A percentile compares a stretch with the other conserved stretches of the same genome.
These are phyloP conservation scores for Phytophthora syringae DNA, from an alignment of 352 stramenopile species.

Conservation along the genomic window DNA sequence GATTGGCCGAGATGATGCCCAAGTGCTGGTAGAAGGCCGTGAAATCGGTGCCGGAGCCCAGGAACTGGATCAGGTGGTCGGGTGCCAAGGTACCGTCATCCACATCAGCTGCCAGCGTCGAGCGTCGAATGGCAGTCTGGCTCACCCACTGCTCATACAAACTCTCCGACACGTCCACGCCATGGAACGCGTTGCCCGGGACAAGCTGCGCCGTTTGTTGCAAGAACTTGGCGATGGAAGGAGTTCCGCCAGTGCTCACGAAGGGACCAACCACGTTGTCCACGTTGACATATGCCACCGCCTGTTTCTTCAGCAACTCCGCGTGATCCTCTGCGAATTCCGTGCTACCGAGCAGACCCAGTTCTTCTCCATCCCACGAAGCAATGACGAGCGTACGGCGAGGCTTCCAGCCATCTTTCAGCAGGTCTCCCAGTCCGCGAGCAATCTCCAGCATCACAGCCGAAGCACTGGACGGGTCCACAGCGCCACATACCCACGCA, in stretches of 20 bases:
- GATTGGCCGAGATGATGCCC: constrained; percentile 81
- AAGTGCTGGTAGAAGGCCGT: constrained; percentile 86
- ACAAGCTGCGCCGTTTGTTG: constrained; percentile 53
- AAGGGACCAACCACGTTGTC: constrained; percentile 63
- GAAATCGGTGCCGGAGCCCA: constrained; percentile 73
- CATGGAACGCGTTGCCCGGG: constrained; percentile 36
- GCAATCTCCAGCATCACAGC: constrained; percentile 71
- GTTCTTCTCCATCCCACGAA: constrained; percentile 83
- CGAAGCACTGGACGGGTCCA: constrained; percentile 72
- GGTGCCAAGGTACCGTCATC: constrained; percentile 44
- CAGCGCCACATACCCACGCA: constrained; percentile 80
- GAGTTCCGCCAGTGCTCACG: constrained; percentile 56
- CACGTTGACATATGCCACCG: constrained; percentile 81
- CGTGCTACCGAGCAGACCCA: constrained; percentile 74
- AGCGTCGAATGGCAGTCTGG: constrained; percentile 25
- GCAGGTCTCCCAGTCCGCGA: constrained; percentile 54
- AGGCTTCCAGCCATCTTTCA: constrained; percentile 62
- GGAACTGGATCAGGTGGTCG: constrained; percentile 54
- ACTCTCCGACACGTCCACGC: constrained; percentile 21
- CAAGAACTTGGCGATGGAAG: constrained; percentile 60
- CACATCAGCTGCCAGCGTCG: neutral
- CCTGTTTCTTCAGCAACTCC: constrained; percentile 49
- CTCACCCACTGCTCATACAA: constrained; percentile 45
- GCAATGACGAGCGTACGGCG: constrained; percentile 68
- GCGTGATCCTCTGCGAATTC: constrained; percentile 65